Base-by-base conservation (phyloP, 148 eudicot species). In the Drosera capensis region DNA sequence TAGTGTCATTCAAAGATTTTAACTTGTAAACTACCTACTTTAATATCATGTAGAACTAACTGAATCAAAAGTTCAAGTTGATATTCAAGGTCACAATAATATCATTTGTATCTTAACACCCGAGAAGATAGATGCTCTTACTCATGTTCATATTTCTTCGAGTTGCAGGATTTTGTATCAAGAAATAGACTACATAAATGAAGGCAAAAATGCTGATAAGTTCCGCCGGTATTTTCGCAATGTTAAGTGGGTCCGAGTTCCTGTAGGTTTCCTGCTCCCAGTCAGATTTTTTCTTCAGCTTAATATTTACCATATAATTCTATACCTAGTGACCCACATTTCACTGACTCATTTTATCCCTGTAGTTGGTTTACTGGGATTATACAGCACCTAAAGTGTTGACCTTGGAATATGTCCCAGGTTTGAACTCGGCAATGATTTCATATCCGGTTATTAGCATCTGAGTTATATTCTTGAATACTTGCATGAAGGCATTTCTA, bases 211-310 rank as follows among this genome's bases (percentile, higher is more conserved):
- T 57, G 99, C 99, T 57, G 99, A 92, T 66, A 62, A 75, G 48
- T 92, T 85, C 60, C 95, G 99, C 55, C 63, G 95, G 48, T 94
- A 92, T 71, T 92, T 92, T 51, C 69, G 95, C 22, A 92, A 92
- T 54, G 62, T 78, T 30, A 92, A 92, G 80, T 92, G 99, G 99
- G 95, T 92, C 72, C 86, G 99, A 62, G 99, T 92, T 43, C 99
- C 99, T 62, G 99, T 92, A 82, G 43, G 95, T 77, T 62, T 67
- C 71, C 60, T 62, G 41, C 51, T 44, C 12, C 22, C 31, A 49
- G 43, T 22, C 44, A 24, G 20, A 31, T 19, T 46, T 51, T 13
- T 16, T 45, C 24, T n/a, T 43, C 3, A 35, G 39, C 21, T 55
- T 38, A 2, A 13, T 1, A 34, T 34, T 41, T 4, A 20, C 8